Evolutionary conservation across 352 stramenopile genomes (phyloP).

Genomic region (Globisporangium paroecandrum): DNA sequence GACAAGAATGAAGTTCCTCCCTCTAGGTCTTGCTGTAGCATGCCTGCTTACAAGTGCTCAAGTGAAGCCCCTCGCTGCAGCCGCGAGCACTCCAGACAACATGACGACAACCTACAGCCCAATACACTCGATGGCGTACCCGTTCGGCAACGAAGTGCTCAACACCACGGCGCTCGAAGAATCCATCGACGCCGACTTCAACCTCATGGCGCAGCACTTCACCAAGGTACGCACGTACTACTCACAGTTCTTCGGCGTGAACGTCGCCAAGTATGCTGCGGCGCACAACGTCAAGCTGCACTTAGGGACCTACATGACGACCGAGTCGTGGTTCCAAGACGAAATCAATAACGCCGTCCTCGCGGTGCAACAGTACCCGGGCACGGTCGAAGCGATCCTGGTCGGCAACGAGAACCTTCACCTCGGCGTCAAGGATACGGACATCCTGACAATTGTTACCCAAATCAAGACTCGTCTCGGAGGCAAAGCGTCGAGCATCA

Average conservation of each 20-base stretch:
- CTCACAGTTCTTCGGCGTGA: constrained; percentile 27
- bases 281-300: constrained; percentile 27
- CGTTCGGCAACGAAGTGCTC: constrained; percentile 9
- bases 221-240: constrained; percentile 35
- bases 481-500: too few relatives aligned
- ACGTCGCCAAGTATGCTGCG: constrained; percentile 25
- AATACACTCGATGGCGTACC: constrained; percentile 18
- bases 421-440: constrained; percentile 11
- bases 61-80: too few relatives aligned
- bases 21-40: background rate
- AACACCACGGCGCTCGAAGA: constrained; percentile 12
- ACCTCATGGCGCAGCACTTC: constrained; percentile 24
- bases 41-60: background rate
- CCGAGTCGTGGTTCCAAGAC: constrained; percentile 22
- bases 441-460: constrained; percentile 12
- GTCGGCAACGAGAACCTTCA: constrained; percentile 36
- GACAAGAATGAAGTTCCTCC: background rate
- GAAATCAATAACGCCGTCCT: constrained; percentile 27
- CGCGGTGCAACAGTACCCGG: constrained; percentile 22
- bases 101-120: constrained; percentile 18
- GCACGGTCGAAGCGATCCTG: constrained; percentile 27
- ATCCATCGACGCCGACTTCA: constrained; percentile 30
- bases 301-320: constrained; percentile 31
- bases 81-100: background rate
- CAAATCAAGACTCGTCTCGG: too few relatives aligned